These are phyloP conservation scores for Rubia tinctorum DNA, from an alignment of 305 asterid species.

Conservation along the genomic window DNA sequence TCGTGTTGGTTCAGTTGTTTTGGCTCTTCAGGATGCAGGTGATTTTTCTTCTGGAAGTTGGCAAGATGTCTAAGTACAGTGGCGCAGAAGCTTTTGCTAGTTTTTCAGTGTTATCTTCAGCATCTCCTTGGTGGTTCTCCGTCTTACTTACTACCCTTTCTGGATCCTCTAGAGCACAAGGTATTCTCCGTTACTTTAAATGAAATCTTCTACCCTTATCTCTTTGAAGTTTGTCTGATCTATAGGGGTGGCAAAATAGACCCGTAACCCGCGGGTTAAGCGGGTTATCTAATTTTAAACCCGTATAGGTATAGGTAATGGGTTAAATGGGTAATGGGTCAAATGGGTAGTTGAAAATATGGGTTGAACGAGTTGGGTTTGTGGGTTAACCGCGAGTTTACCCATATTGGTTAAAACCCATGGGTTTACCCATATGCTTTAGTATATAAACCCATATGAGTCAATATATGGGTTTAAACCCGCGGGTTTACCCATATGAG, in stretches of 20 bases:
- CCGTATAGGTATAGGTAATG: constrained; percentile 95
- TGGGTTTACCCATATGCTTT: too few relatives aligned
- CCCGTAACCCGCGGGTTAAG: too few relatives aligned
- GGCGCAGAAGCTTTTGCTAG: constrained; percentile 82
- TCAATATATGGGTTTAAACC: too few relatives aligned
- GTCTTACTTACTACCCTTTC: constrained; percentile 81
- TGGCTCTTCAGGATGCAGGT: constrained; percentile 95
- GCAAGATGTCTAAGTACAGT: constrained; percentile 95
- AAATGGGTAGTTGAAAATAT: too few relatives aligned
- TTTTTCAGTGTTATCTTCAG: constrained; percentile 68
- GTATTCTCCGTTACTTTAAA: constrained; percentile 29
- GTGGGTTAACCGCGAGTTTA: too few relatives aligned
- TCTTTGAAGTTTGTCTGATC: constrained; percentile 8
- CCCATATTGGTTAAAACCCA: too few relatives aligned
- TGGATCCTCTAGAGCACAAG: constrained; percentile 97
- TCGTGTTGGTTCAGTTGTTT: constrained; percentile 77
- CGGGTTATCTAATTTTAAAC: too few relatives aligned
- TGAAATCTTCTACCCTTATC: neutral
- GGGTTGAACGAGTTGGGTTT: too few relatives aligned
- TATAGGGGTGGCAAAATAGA: too few relatives aligned
- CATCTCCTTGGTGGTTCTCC: constrained; percentile 64
- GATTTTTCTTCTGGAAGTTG: constrained; percentile 87
- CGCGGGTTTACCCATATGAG: too few relatives aligned
- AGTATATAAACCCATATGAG: too few relatives aligned
- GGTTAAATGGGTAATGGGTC: too few relatives aligned